These are phyloP conservation scores for Suillus occidentalis DNA, from an alignment of 768 basidiomycete genomes.

Conservation along the genomic window DNA sequence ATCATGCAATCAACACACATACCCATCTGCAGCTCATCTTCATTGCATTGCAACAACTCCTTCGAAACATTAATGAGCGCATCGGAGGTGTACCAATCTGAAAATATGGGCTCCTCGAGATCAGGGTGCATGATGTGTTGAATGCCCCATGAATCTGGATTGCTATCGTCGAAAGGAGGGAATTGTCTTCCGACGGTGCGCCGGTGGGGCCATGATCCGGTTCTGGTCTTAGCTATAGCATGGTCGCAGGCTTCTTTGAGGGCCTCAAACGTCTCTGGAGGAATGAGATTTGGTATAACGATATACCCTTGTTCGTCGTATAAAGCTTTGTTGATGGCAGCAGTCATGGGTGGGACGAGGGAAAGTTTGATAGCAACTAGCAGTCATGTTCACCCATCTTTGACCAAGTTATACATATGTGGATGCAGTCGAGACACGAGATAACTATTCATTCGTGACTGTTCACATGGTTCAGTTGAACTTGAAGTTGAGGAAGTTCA, in stretches of 20 bases:
- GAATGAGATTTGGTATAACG: conserved; percentile 56
- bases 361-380: neutral
- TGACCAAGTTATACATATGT: neutral
- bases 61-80: conserved; percentile 43
- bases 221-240: conserved; percentile 52
- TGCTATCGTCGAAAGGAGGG: conserved; percentile 60
- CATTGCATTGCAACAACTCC: conserved; percentile 54
- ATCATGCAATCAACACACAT: conserved; percentile 30
- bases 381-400: neutral
- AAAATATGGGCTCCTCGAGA: conserved; percentile 58
- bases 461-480: neutral
- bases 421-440: conserved; percentile 15
- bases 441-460: conserved; percentile 13
- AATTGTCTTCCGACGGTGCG: conserved; percentile 79
- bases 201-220: conserved; percentile 62
- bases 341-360: neutral
- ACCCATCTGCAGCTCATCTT: conserved; percentile 70
- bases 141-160: conserved; percentile 77
- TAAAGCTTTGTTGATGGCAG: conserved; percentile 38
- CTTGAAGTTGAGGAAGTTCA: neutral
- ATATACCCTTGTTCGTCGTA: conserved; percentile 71
- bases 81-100: conserved; percentile 65
- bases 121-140: conserved; percentile 83
- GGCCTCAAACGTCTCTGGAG: conserved; percentile 34
- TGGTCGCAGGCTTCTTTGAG: conserved; percentile 54